These are phyloP conservation scores for Eruca vesicaria DNA, from an alignment of 441 rosid genomes.

Conservation along the genomic window DNA sequence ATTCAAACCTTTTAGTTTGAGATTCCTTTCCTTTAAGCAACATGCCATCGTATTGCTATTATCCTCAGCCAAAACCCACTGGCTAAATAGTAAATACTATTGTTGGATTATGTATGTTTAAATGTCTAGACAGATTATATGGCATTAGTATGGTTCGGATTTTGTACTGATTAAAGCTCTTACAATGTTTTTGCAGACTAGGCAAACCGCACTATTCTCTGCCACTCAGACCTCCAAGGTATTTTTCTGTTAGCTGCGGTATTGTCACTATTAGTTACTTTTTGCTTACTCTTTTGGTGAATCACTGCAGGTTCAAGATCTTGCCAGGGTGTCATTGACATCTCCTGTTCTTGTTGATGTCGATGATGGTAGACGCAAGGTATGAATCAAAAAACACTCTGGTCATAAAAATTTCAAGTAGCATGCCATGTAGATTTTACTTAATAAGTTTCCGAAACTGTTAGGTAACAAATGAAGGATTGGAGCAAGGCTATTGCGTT, in stretches of 20 bases:
- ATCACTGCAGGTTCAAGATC: constrained; percentile 79
- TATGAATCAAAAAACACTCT: constrained; percentile 25
- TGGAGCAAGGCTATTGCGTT: constrained; percentile 95
- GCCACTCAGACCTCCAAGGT: constrained; percentile 98
- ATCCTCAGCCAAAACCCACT: background rate
- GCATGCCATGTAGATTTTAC: constrained; percentile 4
- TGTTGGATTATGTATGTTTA: background rate
- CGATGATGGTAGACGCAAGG: constrained; percentile 93
- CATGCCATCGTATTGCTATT: background rate
- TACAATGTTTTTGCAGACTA: constrained; percentile 63
- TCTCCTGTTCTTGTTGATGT: constrained; percentile 84
- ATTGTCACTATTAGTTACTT: background rate
- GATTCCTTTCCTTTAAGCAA: background rate
- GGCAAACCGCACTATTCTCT: constrained; percentile 97
- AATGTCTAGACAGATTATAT: background rate
- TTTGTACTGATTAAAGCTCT: constrained; percentile 35
- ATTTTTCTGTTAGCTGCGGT: constrained; percentile 16
- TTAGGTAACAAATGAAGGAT: constrained; percentile 96
- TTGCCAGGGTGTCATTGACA: constrained; percentile 85
- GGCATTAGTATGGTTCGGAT: background rate
- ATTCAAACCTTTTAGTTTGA: background rate
- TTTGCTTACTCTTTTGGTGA: background rate
- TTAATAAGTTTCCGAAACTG: constrained; percentile 10
- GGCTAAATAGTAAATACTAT: background rate
- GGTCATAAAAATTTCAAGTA: background rate